Percentiles rank a stretch among this genome's conserved stretches.
phyloP scores from a whole-genome alignment of 2,329 filamentous ascomycete species.

The Hypoxylon rubiginosum region DNA sequence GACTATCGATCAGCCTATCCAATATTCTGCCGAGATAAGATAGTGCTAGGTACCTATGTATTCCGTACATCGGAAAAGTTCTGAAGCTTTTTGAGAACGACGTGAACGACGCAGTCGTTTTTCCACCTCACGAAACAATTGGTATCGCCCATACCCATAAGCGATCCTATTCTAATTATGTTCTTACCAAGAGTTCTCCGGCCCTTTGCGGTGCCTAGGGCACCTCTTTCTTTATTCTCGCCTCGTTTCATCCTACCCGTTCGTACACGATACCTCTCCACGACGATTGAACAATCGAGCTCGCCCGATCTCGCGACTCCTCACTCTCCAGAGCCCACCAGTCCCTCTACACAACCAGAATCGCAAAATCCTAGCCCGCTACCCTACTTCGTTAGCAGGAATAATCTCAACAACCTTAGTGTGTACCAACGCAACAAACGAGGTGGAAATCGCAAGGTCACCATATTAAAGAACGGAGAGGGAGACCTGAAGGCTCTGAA shows the following conservation, averaged over 20 bases:
- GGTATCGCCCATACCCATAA: background rate
- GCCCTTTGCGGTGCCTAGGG: conserved; percentile 40
- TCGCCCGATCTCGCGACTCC: conserved; percentile 14
- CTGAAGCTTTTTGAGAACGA: conserved; percentile 9
- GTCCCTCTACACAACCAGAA: conserved; percentile 39
- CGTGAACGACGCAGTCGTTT: background rate
- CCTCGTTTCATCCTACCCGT: conserved; percentile 32
- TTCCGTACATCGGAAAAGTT: conserved; percentile 20
- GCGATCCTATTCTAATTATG: conserved; percentile 20
- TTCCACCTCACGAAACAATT: conserved; percentile 5
- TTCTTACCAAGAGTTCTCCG: conserved; percentile 44
- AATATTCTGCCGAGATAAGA: conserved; percentile 30
- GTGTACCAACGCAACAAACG: conserved; percentile 82
- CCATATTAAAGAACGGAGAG: conserved; percentile 82
- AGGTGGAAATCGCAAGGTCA: conserved; percentile 81
- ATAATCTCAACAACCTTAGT: conserved; percentile 76
- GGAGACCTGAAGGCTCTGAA: conserved; percentile 77
- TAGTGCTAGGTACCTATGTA: background rate
- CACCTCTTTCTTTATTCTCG: conserved; percentile 17
- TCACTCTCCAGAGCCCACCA: conserved; percentile 5
- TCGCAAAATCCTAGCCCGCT: conserved; percentile 55
- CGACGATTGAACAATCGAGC: conserved; percentile 16
- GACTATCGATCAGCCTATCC: conserved; percentile 23
- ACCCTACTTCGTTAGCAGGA: conserved; percentile 80
- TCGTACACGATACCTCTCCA: conserved; percentile 39